Base-by-base conservation (phyloP, 805 yeast species). In the Kodamaea kaohsiungensis region DNA sequence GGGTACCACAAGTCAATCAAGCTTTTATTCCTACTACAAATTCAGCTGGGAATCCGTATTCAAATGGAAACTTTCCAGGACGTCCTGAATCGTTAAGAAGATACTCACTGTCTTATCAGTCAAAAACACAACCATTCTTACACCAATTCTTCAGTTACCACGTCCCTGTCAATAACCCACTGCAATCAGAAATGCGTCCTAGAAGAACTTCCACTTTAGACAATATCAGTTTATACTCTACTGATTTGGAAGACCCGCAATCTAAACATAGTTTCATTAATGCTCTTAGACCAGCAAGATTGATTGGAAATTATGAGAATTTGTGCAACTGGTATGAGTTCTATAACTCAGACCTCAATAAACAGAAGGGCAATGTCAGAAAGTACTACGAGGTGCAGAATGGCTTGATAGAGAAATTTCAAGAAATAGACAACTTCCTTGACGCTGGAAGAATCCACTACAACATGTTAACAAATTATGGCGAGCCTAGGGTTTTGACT, bases 381-480 rank as follows among this genome's bases (percentile, higher is more conserved):
- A 53, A 65, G 16, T 87, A 71, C 65, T 88, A 89, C 67, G 66
- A 68, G 43, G 64, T 70, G 2, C 93, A 88, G 67, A 88, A 88
- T 65, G 81, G 75, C 43, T 64, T 84, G 51, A 82, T 88, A 51
- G 80, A 77, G 19, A 72, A 82, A 51, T 86, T 81, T 61, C 66
- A 67, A 38, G 87, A 82, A 54, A 82, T 88, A 22, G 96, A 88
- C 64, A 72, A 75, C 49, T 71, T 88, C 50, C 73, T 88, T 46
- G 95, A 87, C 62, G 81, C 89, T 3, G 91, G 91, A 1, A 66
- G 68, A 47, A 78, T 88, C 54, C 88, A 85, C 59, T 77, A 79
- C 55, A 74, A 80, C 45, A 85, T 88, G 85, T 76, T 89, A 50
- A 75, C 81, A 46, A 83, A 80, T 49, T 88, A 88, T 61, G 83